Conservation (phyloP, 2,329 filamentous ascomycete genomes). For the Neonectria sp. region DNA sequence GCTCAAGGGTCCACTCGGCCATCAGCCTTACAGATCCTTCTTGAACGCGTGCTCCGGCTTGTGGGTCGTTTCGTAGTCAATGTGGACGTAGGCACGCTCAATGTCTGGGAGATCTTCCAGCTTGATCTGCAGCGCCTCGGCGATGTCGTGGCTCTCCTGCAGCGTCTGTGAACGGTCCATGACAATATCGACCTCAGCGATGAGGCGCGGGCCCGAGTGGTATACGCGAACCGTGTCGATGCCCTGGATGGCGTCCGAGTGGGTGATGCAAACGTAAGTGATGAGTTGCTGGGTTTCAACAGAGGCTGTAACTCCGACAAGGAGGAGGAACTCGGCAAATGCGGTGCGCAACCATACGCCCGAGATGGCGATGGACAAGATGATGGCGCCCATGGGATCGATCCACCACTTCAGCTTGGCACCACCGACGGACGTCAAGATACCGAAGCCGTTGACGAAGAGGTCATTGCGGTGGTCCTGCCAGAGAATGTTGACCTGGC, state of each 20-base stretch:
- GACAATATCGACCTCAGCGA: slow-evolving; percentile 96
- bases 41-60: slow-evolving; percentile 85
- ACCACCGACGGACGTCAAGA: slow-evolving; percentile 92
- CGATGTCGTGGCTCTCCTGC: slow-evolving; percentile 88
- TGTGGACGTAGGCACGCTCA: slow-evolving; percentile 95
- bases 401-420: slow-evolving; percentile 94
- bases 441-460: slow-evolving; percentile 95
- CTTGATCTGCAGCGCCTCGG: slow-evolving; percentile 94
- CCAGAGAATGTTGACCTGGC: slow-evolving; percentile 93
- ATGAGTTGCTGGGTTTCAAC: slow-evolving; percentile 92
- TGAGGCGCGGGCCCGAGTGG: slow-evolving; percentile 88
- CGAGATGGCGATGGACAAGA: slow-evolving; percentile 85
- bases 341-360: slow-evolving; percentile 88
- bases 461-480: slow-evolving; percentile 98
- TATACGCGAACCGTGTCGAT: slow-evolving; percentile 98
- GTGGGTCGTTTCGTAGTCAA: slow-evolving; percentile 97
- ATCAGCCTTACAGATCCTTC: slow-evolving; percentile 67
- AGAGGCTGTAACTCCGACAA: slow-evolving; percentile 91
- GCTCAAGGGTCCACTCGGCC: slow-evolving; percentile 25
- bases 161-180: slow-evolving; percentile 85
- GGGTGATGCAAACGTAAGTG: slow-evolving; percentile 92
- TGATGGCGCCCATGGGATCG: slow-evolving; percentile 91
- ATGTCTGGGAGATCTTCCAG: slow-evolving; percentile 92
- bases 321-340: slow-evolving; percentile 88
- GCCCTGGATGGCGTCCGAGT: slow-evolving; percentile 83